Evolutionary conservation across 2,329 filamentous ascomycete species (phyloP), one percentile per base, ranked within the genome.

Genomic region (Hymenoscyphus linearis): DNA sequence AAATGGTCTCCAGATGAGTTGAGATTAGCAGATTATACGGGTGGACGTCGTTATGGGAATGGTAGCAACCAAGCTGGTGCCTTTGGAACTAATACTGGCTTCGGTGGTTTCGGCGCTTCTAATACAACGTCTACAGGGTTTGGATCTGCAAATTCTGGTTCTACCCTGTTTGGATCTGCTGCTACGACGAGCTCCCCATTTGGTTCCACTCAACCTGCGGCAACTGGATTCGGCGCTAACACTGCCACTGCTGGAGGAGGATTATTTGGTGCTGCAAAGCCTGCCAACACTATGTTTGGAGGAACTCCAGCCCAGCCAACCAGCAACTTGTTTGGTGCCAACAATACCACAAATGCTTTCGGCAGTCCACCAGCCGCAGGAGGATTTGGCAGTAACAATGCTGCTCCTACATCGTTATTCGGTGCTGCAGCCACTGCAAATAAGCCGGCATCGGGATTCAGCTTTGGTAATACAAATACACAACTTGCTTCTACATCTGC

Each of bases 1-100:
- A 96, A 95, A 73, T 98, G 89, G 79, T 97, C 93, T 10, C 85
- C 90, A n/a, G 95, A 90, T 69, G 88, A 95, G 74, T 77, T 95
- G 59, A 83, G 90, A 71, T 76, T 96, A 64, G 91, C 86, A 53
- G 95, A 99, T 75, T 99, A 99, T 74, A 84, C 87, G 62, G 89
- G 93, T 74, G 93, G 93, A 57, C 86, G 93, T 62, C 88, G 88
- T 59, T 91, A 85, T 73, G 95, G 93, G 36, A 96, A 93, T 75
- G 82, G 84, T 50, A 91, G 88, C 64, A 91, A 91, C 34, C 89
- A 92, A 66, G 79, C 85, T 54, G 92, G 92, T 62, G 90, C 89
- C 7, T 97, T 97, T 74, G 93, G 73, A 62, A 67, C 66, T 52
- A 71, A 63, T 18, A 70, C 58, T 66, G 60, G 75, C 31, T 76